These are phyloP conservation scores for Ceratobasidium sp. DNA, from an alignment of 1,284 basidiomycete species.

Conservation along the genomic window DNA sequence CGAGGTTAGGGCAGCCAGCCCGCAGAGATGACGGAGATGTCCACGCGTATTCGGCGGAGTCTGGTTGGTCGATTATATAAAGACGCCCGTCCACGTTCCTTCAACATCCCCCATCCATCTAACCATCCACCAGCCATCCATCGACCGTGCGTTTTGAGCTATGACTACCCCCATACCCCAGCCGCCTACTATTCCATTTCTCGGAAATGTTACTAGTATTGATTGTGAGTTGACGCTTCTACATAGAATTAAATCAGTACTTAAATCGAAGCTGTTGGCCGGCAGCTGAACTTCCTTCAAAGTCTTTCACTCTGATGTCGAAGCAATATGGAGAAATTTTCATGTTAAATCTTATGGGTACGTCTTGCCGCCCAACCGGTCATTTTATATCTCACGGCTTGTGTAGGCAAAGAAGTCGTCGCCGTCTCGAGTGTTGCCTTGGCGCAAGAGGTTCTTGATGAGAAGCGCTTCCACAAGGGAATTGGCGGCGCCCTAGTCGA, in stretches of 20 bases:
- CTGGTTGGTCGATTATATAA: conserved; percentile 3
- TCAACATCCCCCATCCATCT: neutral
- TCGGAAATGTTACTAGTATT: conserved; percentile 61
- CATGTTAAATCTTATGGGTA: conserved; percentile 62
- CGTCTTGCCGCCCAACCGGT: too few relatives aligned
- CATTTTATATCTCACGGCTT: too few relatives aligned
- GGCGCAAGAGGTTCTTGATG: conserved; percentile 64
- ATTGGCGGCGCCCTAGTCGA: conserved; percentile 59
- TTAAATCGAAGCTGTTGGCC: neutral
- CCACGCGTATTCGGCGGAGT: neutral
- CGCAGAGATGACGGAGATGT: conserved; percentile 1
- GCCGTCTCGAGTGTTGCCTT: conserved; percentile 62
- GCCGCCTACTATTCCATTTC: conserved; percentile 63
- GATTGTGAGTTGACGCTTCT: conserved; percentile 45
- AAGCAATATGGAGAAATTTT: conserved; percentile 67
- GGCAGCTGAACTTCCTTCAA: conserved; percentile 53
- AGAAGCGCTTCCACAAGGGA: conserved; percentile 64
- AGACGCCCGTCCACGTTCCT: conserved; percentile 2
- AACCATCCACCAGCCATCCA: neutral
- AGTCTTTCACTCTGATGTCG: conserved; percentile 61
- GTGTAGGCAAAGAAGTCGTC: conserved; percentile 55
- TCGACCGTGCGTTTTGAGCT: neutral
- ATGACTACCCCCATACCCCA: conserved; percentile 60
- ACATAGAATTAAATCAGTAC: conserved; percentile 35
- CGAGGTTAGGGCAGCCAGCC: neutral